phyloP scores from a whole-genome alignment of 1,284 basidiomycete species.

The Leucoagaricus sp. region DNA sequence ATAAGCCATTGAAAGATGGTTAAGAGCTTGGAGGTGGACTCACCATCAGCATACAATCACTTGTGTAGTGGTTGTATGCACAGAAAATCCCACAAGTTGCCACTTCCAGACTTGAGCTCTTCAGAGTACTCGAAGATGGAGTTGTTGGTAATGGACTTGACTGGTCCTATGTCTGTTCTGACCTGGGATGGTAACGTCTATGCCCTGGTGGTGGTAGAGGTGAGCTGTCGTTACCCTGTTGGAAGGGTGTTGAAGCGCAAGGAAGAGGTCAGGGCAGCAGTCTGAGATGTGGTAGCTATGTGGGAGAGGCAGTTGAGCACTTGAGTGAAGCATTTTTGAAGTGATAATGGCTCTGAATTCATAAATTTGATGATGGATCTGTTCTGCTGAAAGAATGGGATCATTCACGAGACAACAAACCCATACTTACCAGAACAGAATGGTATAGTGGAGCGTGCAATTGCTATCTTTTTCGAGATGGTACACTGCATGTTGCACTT shows the following conservation, averaged over 20 bases:
- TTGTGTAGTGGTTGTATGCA: conserved; percentile 18
- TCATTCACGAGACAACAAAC: conserved; percentile 14
- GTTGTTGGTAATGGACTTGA: conserved; percentile 16
- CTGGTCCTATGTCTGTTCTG: conserved; percentile 13
- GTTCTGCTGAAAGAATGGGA: conserved; percentile 9
- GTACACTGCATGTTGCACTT: conserved; percentile 29
- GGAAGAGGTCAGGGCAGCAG: conserved; percentile 3
- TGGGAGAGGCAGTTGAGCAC: background rate
- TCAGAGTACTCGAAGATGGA: conserved; percentile 17
- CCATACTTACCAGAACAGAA: conserved; percentile 30
- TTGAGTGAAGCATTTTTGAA: background rate
- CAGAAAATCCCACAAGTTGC: conserved; percentile 17
- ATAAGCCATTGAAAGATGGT: conserved; percentile 16
- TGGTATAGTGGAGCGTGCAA: conserved; percentile 38
- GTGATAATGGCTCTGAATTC: conserved; percentile 5
- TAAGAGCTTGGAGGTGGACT: conserved; percentile 8
- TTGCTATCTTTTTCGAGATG: conserved; percentile 31
- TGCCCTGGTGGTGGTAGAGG: conserved; percentile 10
- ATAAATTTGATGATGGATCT: conserved; percentile 3
- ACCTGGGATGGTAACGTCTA: conserved; percentile 12
- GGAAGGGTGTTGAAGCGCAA: conserved; percentile 9
- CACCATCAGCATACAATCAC: conserved; percentile 11
- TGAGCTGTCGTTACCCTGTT: conserved; percentile 7
- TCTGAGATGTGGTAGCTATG: background rate
- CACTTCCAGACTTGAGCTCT: conserved; percentile 12